Evolutionary conservation across 805 yeast genomes (phyloP), one percentile per base, ranked within the genome.

Genomic region (Yamadazyma ubonensis): DNA sequence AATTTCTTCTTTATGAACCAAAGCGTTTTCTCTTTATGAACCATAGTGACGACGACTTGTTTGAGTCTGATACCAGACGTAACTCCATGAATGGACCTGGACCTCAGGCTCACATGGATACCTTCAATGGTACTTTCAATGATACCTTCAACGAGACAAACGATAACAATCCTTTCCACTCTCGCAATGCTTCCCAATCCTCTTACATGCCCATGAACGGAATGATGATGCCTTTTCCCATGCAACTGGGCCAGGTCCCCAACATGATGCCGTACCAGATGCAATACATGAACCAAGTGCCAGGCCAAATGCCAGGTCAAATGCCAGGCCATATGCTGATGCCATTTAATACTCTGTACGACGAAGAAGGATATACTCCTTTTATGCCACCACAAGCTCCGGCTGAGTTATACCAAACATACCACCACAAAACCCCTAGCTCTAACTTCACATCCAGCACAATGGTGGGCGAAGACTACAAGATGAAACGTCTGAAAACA

Each of bases 401-500:
- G 2, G 39, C 23, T 10, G 44, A 39, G 12, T 19, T 39, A 2
- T 46, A 43, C 20, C 38, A 29, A 19, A 12, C 31, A 7, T 35
- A 35, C 19, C 41, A 46, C 18, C 32, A 27, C 12, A 38, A 36
- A 10, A 31, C 33, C 16, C 41, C 44, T 3, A 38, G 43, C 17
- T 41, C 43, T 1, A 39, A 39, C 27, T 41, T 36, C 20, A 41
- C 47, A 5, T 37, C 31, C 18, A 46, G 50, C 33, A 46, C 48
- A 2, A 38, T 46, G 39, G 45, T 43, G 3, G 46, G 39, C 8
- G 47, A 43, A 11, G 40, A 33, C 10, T 29, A 33, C 11, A 40
- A 38, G 26, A 17, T 34, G 21, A 46, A 38, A 12, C 20, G 52
- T 12, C 34, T 36, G 7, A 63, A 61, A 36, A 49, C 61, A 0